phyloP scores from a whole-genome alignment of 257 asterid species.

The Gynochthodes officinalis region DNA sequence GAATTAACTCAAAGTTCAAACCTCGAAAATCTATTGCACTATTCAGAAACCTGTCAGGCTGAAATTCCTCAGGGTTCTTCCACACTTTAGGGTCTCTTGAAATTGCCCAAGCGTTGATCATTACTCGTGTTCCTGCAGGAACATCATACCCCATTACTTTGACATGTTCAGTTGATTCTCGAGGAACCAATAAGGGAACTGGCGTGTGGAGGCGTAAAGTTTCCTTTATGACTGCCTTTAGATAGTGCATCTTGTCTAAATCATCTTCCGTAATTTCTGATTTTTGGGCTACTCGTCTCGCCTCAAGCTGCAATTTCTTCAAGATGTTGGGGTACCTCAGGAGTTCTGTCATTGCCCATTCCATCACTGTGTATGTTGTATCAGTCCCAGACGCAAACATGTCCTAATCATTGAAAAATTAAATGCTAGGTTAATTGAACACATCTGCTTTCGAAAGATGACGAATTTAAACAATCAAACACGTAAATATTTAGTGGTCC shows the following conservation, averaged over 20 bases:
- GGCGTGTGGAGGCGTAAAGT: constrained; percentile 42
- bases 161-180: constrained; percentile 28
- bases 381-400: constrained; percentile 47
- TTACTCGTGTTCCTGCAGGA: constrained; percentile 29
- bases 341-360: constrained; percentile 56
- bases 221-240: constrained; percentile 45
- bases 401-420: constrained; percentile 26
- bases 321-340: constrained; percentile 33
- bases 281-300: constrained; percentile 19
- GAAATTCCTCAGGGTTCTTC: constrained; percentile 39
- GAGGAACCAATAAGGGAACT: constrained; percentile 27
- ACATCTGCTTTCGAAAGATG: too few species aligned
- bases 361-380: constrained; percentile 31
- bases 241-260: constrained; percentile 39
- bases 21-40: constrained; percentile 7
- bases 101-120: constrained; percentile 40
- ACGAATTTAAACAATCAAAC: too few species aligned
- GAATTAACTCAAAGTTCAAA: constrained; percentile 1
- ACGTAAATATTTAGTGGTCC: too few species aligned
- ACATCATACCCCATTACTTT: constrained; percentile 39
- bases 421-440: neutral
- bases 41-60: constrained; percentile 41
- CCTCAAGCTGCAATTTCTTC: constrained; percentile 33
- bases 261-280: constrained; percentile 33
- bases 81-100: constrained; percentile 35